These are phyloP conservation scores for Cordyceps cicadae DNA, from an alignment of 2,329 filamentous ascomycete species.

Conservation along the genomic window DNA sequence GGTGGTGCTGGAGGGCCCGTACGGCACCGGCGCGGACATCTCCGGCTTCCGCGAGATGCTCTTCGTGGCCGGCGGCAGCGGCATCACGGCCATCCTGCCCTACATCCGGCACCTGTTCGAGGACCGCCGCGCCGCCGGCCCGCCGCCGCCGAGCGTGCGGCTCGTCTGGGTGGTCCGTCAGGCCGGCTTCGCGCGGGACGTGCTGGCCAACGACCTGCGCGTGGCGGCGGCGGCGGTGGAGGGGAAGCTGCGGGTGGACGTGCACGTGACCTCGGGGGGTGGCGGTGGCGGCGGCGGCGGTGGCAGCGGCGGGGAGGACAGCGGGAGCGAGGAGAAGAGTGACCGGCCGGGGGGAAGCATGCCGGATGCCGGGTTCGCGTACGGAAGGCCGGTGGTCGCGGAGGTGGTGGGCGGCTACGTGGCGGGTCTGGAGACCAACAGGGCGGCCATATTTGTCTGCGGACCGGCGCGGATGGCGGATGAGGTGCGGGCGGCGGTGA, in stretches of 20 bases:
- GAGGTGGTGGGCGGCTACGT: conserved; percentile 22
- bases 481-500: conserved; percentile 24
- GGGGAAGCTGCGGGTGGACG: conserved; percentile 22
- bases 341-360: background rate
- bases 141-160: conserved; percentile 16
- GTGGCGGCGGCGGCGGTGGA: conserved; percentile 21
- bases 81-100: conserved; percentile 27
- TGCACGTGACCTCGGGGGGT: conserved; percentile 13
- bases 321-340: background rate
- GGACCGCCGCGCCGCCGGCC: conserved; percentile 5
- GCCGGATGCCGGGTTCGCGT: conserved; percentile 12
- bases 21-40: conserved; percentile 25
- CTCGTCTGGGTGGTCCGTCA: conserved; percentile 27
- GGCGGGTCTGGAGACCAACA: conserved; percentile 12
- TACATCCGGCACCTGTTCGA: conserved; percentile 22
- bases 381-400: conserved; percentile 21
- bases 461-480: conserved; percentile 30
- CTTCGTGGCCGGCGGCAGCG: conserved; percentile 30
- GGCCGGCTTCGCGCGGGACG: conserved; percentile 21
- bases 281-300: background rate
- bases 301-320: background rate
- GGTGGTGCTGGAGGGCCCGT: conserved; percentile 29
- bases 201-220: conserved; percentile 20
- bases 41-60: conserved; percentile 24
- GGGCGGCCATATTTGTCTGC: conserved; percentile 28